Base-by-base conservation (phyloP, 2,329 filamentous ascomycete species). In the Mycosphaerelloides madeirae region DNA sequence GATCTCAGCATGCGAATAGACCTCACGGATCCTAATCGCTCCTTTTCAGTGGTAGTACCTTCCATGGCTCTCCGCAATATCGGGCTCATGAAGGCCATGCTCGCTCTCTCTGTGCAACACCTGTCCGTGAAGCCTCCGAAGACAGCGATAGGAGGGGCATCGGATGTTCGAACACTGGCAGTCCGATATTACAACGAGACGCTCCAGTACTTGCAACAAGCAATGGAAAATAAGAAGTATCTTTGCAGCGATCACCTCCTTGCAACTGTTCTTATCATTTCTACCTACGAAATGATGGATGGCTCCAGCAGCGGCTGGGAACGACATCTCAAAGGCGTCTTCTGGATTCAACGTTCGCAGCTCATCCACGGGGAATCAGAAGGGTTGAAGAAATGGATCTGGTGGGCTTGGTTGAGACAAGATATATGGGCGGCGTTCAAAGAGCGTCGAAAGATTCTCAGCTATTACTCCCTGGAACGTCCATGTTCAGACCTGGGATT, bases 261-360 rank as follows among this genome's bases (percentile, higher is more conserved):
- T 25, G 73, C 75, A 0, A 82, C 77, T 0, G 73, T 76, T 0
- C 64, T 81, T 0, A 69, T 80, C n/a, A 76, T 81, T 31, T 79
- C 76, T 3, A 77, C 77, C 0, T 82, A 81, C 49, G 79, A 82
- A 59, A 81, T 81, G 78, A 72, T 81, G n/a, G 75, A 78, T 43
- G 74, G 71, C 2, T 73, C 71, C 8, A 70, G 71, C 15, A 50
- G 73, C 60, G 71, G 69, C 33, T 81, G 79, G 78, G 75, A 81
- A 46, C 64, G 76, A 3, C 79, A 82, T 52, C 65, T 82, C 0
- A 74, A 79, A 50, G 79, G 79, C 0, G 77, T 81, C 0, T 82
- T 82, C 45, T 80, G 77, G 73, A 81, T 82, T 9, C 74, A 80
- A 38, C 65, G 78, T 15, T 78, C 73, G 0, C 76, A 79, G 39